Percentiles rank a stretch among this genome's conserved stretches.
These are phyloP conservation scores for Sorghum bicolor DNA, from an alignment of 176 grass and related monocot genomes.

Conservation along the genomic window DNA sequence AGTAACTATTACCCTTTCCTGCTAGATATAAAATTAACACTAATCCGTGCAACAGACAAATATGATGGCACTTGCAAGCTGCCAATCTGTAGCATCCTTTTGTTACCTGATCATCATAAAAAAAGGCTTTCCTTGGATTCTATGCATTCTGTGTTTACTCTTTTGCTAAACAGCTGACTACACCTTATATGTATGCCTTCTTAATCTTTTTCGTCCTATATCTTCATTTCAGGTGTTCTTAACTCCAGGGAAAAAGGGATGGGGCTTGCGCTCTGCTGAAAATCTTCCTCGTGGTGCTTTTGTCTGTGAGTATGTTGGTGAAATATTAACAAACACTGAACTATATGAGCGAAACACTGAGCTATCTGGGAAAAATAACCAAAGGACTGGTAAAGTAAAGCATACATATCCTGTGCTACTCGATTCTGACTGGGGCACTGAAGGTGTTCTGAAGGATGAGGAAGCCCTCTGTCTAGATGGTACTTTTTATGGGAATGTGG, in stretches of 20 bases:
- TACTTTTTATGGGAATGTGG: conserved; percentile 84
- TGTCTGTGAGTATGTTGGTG: conserved; percentile 90
- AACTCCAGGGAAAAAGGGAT: conserved; percentile 65
- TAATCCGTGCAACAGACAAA: neutral
- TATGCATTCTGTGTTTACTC: neutral
- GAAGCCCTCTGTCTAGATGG: conserved; percentile 83
- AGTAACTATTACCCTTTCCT: conserved; percentile 20
- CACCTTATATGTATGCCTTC: neutral
- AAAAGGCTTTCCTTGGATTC: neutral
- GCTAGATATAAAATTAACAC: neutral
- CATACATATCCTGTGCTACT: conserved; percentile 81
- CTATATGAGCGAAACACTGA: conserved; percentile 54
- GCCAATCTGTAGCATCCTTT: neutral
- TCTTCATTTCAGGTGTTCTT: conserved; percentile 73
- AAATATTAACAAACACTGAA: conserved; percentile 92
- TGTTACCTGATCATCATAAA: neutral
- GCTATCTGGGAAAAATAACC: neutral
- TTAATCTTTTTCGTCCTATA: conserved; percentile 1
- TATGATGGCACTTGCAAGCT: neutral
- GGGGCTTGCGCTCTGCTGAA: conserved; percentile 66
- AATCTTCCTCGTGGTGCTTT: conserved; percentile 71
- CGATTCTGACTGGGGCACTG: conserved; percentile 81
- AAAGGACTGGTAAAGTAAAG: conserved; percentile 30
- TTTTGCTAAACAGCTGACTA: neutral
- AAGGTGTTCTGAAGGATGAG: conserved; percentile 79